A percentile compares a stretch with the other conserved stretches of the same genome.
These are phyloP conservation scores for Zymoseptoria passerinii DNA, from an alignment of 2,329 filamentous ascomycete species.

Conservation along the genomic window DNA sequence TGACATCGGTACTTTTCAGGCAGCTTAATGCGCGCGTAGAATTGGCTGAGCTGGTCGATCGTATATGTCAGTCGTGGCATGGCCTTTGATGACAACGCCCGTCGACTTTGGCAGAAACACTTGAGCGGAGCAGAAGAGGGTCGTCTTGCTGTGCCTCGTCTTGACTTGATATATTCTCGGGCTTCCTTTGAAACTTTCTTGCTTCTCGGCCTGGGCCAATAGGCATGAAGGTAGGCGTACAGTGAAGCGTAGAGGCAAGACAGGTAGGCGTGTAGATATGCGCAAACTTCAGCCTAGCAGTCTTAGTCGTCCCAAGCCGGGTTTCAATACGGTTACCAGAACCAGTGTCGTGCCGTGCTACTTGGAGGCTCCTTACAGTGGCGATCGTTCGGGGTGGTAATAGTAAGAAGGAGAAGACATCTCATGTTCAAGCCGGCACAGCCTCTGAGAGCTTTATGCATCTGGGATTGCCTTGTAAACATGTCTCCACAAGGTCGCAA, in stretches of 20 bases:
- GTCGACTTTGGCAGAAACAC: background rate
- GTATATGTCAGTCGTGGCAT: conserved; percentile 39
- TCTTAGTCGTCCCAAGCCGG: no score
- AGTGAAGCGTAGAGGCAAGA: no score
- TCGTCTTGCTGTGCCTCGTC: no score
- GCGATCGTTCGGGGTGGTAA: background rate
- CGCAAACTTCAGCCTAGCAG: no score
- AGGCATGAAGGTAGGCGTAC: no score
- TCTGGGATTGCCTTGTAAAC: background rate
- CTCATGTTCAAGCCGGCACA: background rate
- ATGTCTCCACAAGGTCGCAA: background rate
- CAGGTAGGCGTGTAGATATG: no score
- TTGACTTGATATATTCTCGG: background rate
- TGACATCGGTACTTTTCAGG: conserved; percentile 15
- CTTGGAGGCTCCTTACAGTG: background rate
- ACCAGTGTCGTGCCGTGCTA: background rate
- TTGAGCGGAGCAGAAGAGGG: background rate
- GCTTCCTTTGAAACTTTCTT: background rate
- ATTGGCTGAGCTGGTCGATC: conserved; percentile 14
- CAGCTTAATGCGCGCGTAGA: conserved; percentile 20
- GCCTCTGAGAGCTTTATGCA: background rate
- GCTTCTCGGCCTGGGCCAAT: background rate
- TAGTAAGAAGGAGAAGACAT: background rate
- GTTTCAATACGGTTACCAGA: no score
- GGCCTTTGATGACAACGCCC: background rate